Conservation (phyloP, 495 filamentous ascomycete genomes). For the Lentithecium fluviatile region DNA sequence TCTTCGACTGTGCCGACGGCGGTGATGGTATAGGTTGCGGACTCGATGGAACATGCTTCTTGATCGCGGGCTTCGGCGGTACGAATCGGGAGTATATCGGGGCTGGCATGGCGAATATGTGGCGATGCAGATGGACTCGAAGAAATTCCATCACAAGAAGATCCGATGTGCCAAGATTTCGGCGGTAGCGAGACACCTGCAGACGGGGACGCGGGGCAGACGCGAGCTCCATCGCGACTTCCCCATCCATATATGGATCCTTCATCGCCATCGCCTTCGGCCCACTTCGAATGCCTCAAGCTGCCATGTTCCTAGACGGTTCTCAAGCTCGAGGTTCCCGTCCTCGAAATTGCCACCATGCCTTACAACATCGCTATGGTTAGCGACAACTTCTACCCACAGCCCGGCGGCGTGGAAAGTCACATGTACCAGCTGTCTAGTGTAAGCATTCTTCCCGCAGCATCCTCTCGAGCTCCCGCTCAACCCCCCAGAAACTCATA, state of each 20-base stretch:
- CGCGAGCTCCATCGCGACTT: background rate
- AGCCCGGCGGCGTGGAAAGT: conserved; percentile 92
- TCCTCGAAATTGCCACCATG: conserved; percentile 47
- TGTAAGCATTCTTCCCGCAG: conserved; percentile 29
- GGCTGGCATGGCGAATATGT: conserved; percentile 39
- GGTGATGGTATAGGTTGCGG: background rate
- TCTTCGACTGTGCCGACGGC: conserved; percentile 34
- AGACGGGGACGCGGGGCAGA: background rate
- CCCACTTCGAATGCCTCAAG: background rate
- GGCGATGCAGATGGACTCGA: background rate
- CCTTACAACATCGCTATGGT: conserved; percentile 87
- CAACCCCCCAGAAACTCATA: conserved; percentile 75
- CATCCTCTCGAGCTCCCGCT: conserved; percentile 60
- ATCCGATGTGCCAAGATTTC: conserved; percentile 32
- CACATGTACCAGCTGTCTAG: conserved; percentile 96
- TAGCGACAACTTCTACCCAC: conserved; percentile 98
- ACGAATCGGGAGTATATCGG: conserved; percentile 53
- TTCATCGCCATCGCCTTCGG: background rate
- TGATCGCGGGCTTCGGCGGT: conserved; percentile 43
- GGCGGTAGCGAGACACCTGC: conserved; percentile 18
- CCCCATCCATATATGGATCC: background rate
- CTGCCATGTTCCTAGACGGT: conserved; percentile 13
- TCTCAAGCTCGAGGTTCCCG: conserved; percentile 5
- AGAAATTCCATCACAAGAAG: too few species aligned
- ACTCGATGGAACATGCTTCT: background rate